Base-by-base conservation (phyloP, 2,329 filamentous ascomycete genomes). In the Xylariaceae sp. region DNA sequence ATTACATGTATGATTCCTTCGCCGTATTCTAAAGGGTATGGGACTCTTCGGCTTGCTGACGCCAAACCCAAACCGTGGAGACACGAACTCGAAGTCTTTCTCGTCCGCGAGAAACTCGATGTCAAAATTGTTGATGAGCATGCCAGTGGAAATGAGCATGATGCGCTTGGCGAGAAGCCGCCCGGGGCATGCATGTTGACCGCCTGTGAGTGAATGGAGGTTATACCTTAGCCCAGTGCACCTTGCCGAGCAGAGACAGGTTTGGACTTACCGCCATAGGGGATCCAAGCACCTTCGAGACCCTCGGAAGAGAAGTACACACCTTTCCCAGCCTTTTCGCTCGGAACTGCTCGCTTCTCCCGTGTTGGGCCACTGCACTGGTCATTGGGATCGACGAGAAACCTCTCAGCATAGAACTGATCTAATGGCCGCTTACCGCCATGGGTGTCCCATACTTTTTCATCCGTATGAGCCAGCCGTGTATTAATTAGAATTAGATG, bases 281-380 rank as follows among this genome's bases (percentile, higher is more conserved):
- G 59, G 18, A 61, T 36, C 59, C 59, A 61, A 2, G 57, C 53
- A 30, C 57, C 57, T 9, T 60, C 58, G 29, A 41, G 50, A 2
- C 59, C 59, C 9, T 60, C 57, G 5, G 50, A 34, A 5, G 57
- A 60, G 44, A 60, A 61, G 37, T 54, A 59, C 5, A 26, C 26
- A 8, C 8, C 26, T 26, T 26, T 26, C 26, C 26, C 26, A 26
- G 26, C 8, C 8, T 26, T 26, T 26, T 26, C 26, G 26, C 26
- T 26, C 8, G 26, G 26, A 26, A 26, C 26, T 26, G 26, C 26
- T 26, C 26, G 26, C 26, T 26, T 26, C 26, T 26, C 26, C 26
- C 26, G 26, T 26, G 26, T 26, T 8, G 36, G 36, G 7, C 36
- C 36, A 9, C 36, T 39, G 15, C 4, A 10, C 5, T 16, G 7